phyloP scores from a whole-genome alignment of 441 rosid genomes.

The Rhodomyrtus psidioides region DNA sequence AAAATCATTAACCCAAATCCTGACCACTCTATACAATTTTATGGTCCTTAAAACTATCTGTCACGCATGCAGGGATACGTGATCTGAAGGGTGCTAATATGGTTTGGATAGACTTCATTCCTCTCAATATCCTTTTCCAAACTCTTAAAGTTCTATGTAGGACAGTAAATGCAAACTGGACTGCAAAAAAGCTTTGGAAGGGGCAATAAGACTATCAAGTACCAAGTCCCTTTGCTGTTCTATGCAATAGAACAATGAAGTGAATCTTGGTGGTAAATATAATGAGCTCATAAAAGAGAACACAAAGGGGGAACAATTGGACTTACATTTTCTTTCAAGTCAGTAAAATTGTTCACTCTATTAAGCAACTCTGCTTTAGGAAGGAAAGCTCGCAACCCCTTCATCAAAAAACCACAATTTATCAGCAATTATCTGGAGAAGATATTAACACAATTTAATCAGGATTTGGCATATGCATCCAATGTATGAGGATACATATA shows the following conservation, averaged over 20 bases:
- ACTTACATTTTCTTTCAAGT: conserved; percentile 82
- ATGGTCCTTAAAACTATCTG: not conserved
- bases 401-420: conserved; percentile 12
- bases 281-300: not conserved
- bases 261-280: not conserved
- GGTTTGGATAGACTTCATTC: not conserved
- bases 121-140: not conserved
- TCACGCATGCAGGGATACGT: not conserved
- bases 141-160: not conserved
- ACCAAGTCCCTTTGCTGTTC: not conserved
- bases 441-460: not conserved
- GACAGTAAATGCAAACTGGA: not conserved
- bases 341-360: conserved; percentile 69
- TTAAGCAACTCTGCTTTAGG: conserved; percentile 74
- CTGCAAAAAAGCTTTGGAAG: not conserved
- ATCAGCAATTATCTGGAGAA: not conserved
- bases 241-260: not conserved
- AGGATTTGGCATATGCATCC: not conserved
- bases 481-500: not conserved
- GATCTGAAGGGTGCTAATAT: not conserved
- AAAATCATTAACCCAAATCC: not conserved
- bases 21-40: not conserved
- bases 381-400: conserved; percentile 92
- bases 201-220: not conserved
- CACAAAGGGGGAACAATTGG: not conserved